phyloP scores from a whole-genome alignment of 768 basidiomycete species.

The Cystofilobasidium capitatum region DNA sequence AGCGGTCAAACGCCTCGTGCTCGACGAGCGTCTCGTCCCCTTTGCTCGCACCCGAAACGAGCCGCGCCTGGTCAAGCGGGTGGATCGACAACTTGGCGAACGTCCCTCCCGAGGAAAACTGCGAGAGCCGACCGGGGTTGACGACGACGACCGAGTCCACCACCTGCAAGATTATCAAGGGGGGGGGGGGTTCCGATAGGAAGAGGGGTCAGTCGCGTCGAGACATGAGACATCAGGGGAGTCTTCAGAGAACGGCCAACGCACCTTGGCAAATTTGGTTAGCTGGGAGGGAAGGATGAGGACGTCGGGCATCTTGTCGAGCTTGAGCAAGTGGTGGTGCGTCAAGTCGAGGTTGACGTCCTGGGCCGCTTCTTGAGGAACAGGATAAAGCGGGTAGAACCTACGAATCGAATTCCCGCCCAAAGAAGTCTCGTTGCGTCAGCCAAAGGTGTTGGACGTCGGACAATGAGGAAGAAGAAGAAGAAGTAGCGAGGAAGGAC shows the following conservation, averaged over 20 bases:
- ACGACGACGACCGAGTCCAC: conserved; percentile 68
- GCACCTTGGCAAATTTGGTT: conserved; percentile 81
- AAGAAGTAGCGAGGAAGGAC: conserved; percentile 23
- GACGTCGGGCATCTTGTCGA: conserved; percentile 61
- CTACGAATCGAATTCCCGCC: conserved; percentile 46
- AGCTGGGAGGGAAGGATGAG: conserved; percentile 77
- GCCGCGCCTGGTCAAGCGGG: conserved; percentile 34
- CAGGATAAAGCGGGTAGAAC: conserved; percentile 91
- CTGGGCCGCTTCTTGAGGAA: conserved; percentile 58
- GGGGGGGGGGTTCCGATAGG: no score
- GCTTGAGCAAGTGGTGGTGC: conserved; percentile 52
- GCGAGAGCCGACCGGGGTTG: conserved; percentile 67
- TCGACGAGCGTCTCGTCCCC: conserved; percentile 34
- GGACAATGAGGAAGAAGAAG: not conserved
- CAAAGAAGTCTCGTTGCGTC: no score
- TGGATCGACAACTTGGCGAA: conserved; percentile 42
- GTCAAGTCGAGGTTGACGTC: conserved; percentile 87
- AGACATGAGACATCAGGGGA: not conserved
- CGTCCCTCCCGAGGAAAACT: conserved; percentile 40
- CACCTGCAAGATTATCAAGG: conserved; percentile 44
- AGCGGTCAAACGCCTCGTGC: conserved; percentile 40
- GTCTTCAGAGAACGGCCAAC: conserved; percentile 27
- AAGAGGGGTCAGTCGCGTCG: not conserved
- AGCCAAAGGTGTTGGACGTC: not conserved
- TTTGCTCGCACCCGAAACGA: conserved; percentile 28